Evolutionary conservation across 1,284 basidiomycete species (phyloP).

Genomic region (Sparassis latifolia): DNA sequence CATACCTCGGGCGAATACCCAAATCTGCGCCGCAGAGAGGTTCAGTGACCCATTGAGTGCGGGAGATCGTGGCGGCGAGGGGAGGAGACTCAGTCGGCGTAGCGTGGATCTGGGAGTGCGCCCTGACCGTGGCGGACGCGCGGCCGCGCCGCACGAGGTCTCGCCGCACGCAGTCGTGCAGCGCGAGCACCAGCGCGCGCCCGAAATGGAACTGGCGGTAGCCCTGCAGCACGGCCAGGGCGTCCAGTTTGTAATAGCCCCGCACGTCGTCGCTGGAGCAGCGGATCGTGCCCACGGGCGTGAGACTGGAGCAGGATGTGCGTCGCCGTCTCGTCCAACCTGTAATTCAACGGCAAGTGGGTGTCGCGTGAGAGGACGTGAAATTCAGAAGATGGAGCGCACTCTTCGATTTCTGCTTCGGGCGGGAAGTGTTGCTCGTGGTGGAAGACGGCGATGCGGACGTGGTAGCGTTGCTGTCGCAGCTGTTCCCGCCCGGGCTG

Average conservation of each 20-base stretch:
- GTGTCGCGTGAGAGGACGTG: slow-evolving; percentile 1
- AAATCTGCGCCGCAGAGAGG: slow-evolving; percentile 38
- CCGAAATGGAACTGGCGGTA: slow-evolving; percentile 63
- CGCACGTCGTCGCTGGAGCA: slow-evolving; percentile 18
- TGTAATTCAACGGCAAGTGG: slow-evolving; percentile 21
- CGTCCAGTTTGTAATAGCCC: slow-evolving; percentile 58
- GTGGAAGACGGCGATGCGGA: slow-evolving; percentile 65
- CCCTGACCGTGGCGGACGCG: slow-evolving; percentile 21
- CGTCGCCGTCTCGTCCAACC: slow-evolving; percentile 52
- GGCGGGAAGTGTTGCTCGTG: slow-evolving; percentile 65
- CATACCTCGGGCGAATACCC: slow-evolving; percentile 64
- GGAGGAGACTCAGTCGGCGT: slow-evolving; percentile 52
- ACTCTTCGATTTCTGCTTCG: slow-evolving; percentile 70
- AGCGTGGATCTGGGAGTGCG: slow-evolving; percentile 73
- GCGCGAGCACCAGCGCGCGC: slow-evolving; percentile 47
- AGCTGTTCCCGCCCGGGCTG: slow-evolving; percentile 29
- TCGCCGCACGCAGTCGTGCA: slow-evolving; percentile 51
- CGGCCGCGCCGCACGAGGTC: slow-evolving; percentile 28
- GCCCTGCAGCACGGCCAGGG: slow-evolving; percentile 60
- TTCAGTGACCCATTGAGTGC: slow-evolving; percentile 5
- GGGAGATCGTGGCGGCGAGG: neutral
- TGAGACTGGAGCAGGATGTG: slow-evolving; percentile 64
- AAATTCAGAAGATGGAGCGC: slow-evolving; percentile 22
- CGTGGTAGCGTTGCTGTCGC: slow-evolving; percentile 50
- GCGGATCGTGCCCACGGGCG: slow-evolving; percentile 66